Conservation (phyloP, 208 protist genomes). For the Trypanosoma rangeli region DNA sequence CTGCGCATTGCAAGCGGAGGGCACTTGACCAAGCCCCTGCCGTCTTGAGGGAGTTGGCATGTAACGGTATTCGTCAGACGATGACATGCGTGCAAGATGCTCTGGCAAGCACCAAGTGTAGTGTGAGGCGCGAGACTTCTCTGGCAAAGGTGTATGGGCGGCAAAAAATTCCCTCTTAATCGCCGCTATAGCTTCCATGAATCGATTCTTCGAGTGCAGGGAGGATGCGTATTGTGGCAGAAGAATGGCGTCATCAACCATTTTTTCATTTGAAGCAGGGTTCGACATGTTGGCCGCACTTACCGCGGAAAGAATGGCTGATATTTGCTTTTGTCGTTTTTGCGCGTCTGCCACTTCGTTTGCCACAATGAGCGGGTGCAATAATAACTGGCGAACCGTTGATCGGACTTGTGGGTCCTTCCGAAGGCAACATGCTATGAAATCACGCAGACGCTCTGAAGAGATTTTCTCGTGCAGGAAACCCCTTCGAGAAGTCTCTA, state of each 20-base stretch:
- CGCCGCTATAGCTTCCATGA: constrained; percentile 30
- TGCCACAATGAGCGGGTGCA: constrained; percentile 21
- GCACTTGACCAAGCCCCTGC: constrained; percentile 19
- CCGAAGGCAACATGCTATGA: constrained; percentile 38
- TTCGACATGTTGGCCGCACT: constrained; percentile 8
- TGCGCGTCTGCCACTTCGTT: constrained; percentile 19
- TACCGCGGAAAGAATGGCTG: constrained; percentile 12
- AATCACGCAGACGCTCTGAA: constrained; percentile 26
- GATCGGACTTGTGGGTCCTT: constrained; percentile 27
- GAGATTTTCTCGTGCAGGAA: constrained; percentile 25
- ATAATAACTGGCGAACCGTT: constrained; percentile 25
- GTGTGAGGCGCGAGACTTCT: constrained; percentile 15
- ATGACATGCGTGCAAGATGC: constrained; percentile 16
- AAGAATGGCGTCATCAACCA: constrained; percentile 27
- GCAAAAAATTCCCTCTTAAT: constrained; percentile 36
- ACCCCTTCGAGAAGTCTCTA: constrained; percentile 15
- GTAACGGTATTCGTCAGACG: constrained; percentile 27
- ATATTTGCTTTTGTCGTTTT: constrained; percentile 15
- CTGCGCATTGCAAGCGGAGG: background rate
- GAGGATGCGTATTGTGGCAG: constrained; percentile 22
- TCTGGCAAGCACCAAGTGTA: constrained; percentile 30
- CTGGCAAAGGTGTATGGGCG: constrained; percentile 14
- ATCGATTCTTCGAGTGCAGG: constrained; percentile 23
- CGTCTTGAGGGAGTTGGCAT: constrained; percentile 16
- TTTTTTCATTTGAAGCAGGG: constrained; percentile 5